Base-by-base conservation (phyloP, 1,284 basidiomycete species). In the Sporisorium reilianum region DNA sequence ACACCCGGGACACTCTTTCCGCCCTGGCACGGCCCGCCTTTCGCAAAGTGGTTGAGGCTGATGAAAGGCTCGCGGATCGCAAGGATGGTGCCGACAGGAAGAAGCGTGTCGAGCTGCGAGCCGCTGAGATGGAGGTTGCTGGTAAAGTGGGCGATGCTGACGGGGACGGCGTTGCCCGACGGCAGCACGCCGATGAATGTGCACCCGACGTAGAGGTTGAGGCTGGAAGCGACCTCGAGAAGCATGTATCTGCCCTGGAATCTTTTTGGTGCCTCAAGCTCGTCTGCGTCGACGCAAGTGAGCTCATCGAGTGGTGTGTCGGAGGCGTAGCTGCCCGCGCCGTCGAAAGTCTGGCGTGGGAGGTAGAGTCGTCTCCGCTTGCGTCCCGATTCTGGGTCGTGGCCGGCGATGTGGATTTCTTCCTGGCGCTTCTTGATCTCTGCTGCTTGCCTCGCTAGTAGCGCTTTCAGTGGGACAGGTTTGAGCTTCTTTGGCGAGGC, bases 1-100 rank as follows among this genome's bases (percentile, higher is more conserved):
- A 84, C 54, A 1, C 83, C 83, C 0, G 55, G 49, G 1, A 69
- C 68, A 26, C 64, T 75, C 60, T 82, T 81, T 18, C 74, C 76
- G 9, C 73, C 70, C 12, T 68, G 65, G 30, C 77, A 70, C 0
- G 81, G 82, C 3, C 79, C 83, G 11, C 78, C 82, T 18, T 75
- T 73, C 6, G 71, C 68, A 44, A 77, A 64, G 48, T 83, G 79
- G 48, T 84, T 75, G 23, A 65, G 49, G 50, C 76, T 80, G 36
- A 84, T 25, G 30, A 67, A 84, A 11, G 83, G 83, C 53, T 84
- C 82, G 11, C 75, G 68, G 55, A 84, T 77, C n/a, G 79, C 75
- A 12, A 84, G 52, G 1, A 77, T 16, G 0, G 81, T 84, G 5
- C 83, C 83, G 0, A 72, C 28, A 1, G 83, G 83, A 3, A 84